Conservation (phyloP, 1,284 basidiomycete genomes). For the Entoloma clypeatum region DNA sequence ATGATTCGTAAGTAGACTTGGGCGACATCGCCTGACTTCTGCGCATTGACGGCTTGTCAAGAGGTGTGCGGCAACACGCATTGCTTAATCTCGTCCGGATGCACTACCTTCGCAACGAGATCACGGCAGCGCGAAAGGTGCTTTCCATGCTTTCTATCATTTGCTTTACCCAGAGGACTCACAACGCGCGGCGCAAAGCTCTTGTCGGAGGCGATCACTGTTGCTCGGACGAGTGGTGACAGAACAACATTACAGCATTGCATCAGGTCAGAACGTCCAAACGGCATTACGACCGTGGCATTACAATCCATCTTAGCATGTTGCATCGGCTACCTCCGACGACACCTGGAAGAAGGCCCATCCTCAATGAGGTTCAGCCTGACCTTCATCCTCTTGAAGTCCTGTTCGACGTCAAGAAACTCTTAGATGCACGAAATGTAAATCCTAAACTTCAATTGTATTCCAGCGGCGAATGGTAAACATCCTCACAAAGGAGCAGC, state of each 20-base stretch:
- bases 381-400: slow-evolving; percentile 73
- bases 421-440: slow-evolving; percentile 55
- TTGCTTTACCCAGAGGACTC: slow-evolving; percentile 1
- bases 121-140: slow-evolving; percentile 64
- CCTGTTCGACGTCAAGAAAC: slow-evolving; percentile 65
- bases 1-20: slow-evolving; percentile 60
- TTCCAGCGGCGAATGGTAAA: neutral
- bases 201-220: slow-evolving; percentile 68
- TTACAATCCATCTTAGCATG: slow-evolving; percentile 41
- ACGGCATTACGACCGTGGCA: slow-evolving; percentile 11
- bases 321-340: slow-evolving; percentile 61
- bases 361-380: slow-evolving; percentile 71
- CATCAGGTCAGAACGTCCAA: slow-evolving; percentile 49
- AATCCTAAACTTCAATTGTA: slow-evolving; percentile 10
- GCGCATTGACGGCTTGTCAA: slow-evolving; percentile 25
- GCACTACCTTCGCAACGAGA: slow-evolving; percentile 68
- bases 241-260: slow-evolving; percentile 71
- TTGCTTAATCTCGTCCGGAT: slow-evolving; percentile 72
- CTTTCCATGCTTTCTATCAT: slow-evolving; percentile 5
- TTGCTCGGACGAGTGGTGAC: slow-evolving; percentile 68
- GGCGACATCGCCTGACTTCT: neutral
- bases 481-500: slow-evolving; percentile 56
- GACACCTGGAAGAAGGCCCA: slow-evolving; percentile 41
- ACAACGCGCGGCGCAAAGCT: slow-evolving; percentile 40
- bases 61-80: slow-evolving; percentile 74